Conservation (phyloP, 2,329 filamentous ascomycete species). For the Eutypella sp. region DNA sequence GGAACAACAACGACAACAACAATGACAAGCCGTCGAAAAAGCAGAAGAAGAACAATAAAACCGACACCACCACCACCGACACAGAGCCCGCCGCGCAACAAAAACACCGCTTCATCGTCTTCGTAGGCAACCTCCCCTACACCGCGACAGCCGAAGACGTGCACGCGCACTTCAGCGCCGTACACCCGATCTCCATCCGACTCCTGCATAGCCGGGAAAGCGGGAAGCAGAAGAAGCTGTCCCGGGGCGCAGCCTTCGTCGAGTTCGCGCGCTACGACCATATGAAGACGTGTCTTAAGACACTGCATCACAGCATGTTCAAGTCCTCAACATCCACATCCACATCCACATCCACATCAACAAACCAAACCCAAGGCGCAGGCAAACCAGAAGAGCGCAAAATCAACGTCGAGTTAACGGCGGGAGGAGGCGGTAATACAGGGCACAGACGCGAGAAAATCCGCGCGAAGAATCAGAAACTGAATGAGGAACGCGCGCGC, state of each 20-base stretch:
- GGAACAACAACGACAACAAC: conserved; percentile 10
- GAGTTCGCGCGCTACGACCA: conserved; percentile 83
- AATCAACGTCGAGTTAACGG: conserved; percentile 93
- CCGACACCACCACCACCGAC: conserved; percentile 4
- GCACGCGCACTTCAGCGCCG: conserved; percentile 69
- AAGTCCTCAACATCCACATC: conserved; percentile 32
- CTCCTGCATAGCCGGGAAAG: conserved; percentile 64
- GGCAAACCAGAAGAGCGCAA: conserved; percentile 54
- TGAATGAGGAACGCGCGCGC: conserved; percentile 60
- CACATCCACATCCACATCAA: too few relatives aligned
- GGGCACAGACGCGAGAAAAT: conserved; percentile 70
- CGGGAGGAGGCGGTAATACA: conserved; percentile 79
- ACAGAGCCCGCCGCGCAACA: conserved; percentile 20
- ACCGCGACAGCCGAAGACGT: conserved; percentile 68
- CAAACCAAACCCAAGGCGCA: too few relatives aligned
- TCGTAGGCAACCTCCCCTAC: conserved; percentile 88
- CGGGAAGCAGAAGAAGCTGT: conserved; percentile 42
- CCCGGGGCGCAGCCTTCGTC: conserved; percentile 77
- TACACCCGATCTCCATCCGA: conserved; percentile 66
- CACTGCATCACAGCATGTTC: conserved; percentile 84
- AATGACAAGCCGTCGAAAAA: conserved; percentile 13
- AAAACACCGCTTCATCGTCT: conserved; percentile 66
- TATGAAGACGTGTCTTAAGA: conserved; percentile 88
- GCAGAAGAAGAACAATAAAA: conserved; percentile 27
- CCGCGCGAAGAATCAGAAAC: conserved; percentile 76